phyloP scores from a whole-genome alignment of 2,329 filamentous ascomycete species.

The Fonsecaea pedrosoi region DNA sequence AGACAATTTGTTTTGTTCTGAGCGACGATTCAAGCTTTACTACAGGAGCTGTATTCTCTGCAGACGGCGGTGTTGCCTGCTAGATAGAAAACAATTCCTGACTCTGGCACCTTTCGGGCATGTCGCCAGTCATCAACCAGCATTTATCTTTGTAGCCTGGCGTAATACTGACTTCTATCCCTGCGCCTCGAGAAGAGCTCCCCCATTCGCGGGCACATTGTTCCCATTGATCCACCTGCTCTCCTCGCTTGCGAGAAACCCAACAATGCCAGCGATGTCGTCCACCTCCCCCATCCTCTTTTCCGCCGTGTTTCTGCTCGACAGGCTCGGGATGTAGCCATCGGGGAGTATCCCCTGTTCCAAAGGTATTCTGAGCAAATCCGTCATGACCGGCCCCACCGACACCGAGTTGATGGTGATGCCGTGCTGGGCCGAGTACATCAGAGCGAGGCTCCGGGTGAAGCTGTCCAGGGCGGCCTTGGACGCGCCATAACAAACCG shows the following conservation, averaged over 20 bases:
- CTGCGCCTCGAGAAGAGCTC: constrained; percentile 17
- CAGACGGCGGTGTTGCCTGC: constrained; percentile 52
- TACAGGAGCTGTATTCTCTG: constrained; percentile 51
- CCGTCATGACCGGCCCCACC: constrained; percentile 13
- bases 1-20: constrained; percentile 53
- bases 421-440: constrained; percentile 12
- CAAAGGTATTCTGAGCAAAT: constrained; percentile 6
- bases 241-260: constrained; percentile 22
- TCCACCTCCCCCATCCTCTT: constrained; percentile 19
- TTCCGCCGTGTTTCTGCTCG: constrained; percentile 5
- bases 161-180: not conserved
- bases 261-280: constrained; percentile 20
- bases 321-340: not conserved
- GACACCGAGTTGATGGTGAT: constrained; percentile 27
- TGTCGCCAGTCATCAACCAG: not conserved
- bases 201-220: constrained; percentile 20
- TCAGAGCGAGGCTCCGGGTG: constrained; percentile 14
- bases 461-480: constrained; percentile 27
- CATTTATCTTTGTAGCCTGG: not conserved
- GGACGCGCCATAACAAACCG: constrained; percentile 14
- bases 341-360: constrained; percentile 7
- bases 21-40: constrained; percentile 55
- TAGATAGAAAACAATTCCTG: constrained; percentile 4
- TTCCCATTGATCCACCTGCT: constrained; percentile 26
- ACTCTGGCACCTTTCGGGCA: not conserved